Base-by-base conservation (phyloP, 805 yeast species). In the Schwanniomyces vanrijiae region DNA sequence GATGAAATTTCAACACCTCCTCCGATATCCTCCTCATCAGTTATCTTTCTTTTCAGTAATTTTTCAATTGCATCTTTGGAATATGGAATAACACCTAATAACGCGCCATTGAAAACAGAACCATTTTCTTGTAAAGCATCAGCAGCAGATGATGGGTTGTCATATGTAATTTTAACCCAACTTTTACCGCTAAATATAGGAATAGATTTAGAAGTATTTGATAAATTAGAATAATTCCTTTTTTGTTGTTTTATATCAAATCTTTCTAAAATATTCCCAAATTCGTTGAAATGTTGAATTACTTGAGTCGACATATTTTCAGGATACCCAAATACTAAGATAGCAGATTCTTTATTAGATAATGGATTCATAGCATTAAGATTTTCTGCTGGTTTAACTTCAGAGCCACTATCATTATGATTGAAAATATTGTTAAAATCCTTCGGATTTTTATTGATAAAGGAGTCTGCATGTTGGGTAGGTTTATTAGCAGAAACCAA, bases 161-260 rank as follows among this genome's bases (percentile, higher is more conserved):
- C 86, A 64, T 82, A 94, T 3, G 97, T 91, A 45, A 92, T 62
- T 60, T 90, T 88, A n/a, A 91, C 83, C 98, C 98, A 92, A 34
- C 88, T 83, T 40, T 82, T 79, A 1, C 98, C 98, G 10, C 91
- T 78, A 65, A 82, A 87, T 7, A 92, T 84, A 3, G 97, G 95
- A 47, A 59, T 70, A 63, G 54, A 50, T 26, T 55, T 58, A n/a
- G 51, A 54, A 11, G 42, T 42, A 24, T 42, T 28, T 5, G 19
- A 20, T n/a, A 25, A 13, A 9, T 48, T 46, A 5, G 40, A 42
- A n/a, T 46, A 45, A 4, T 47, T 46, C 31, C 31, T 48, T 18
- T 47, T 53, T 25, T 47, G 41, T 26, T 51, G 55, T 7, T 53
- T 62, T 10, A 55, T 60, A 54, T 83, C 83, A 55, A 87, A 84